phyloP scores from a whole-genome alignment of 2,329 filamentous ascomycete genomes.

The Eutypa lata region DNA sequence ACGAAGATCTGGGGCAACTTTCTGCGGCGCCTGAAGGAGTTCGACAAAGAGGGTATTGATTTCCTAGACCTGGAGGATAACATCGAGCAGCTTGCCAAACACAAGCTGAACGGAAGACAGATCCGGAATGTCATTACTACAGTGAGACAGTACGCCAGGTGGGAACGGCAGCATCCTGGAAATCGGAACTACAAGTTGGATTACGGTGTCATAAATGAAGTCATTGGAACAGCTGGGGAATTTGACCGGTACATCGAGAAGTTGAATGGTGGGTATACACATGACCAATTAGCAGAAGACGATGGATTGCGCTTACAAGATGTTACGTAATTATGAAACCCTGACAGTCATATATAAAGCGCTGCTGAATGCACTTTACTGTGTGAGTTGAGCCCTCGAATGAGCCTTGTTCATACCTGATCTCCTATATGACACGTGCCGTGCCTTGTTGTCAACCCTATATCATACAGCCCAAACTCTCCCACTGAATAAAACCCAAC shows the following conservation, averaged over 20 bases:
- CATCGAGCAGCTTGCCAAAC: not conserved
- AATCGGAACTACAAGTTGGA: not conserved
- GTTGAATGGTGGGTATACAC: not conserved
- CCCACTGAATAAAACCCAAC: too few relatives aligned
- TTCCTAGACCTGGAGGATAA: not conserved
- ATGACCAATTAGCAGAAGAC: not conserved
- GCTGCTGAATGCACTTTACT: too few relatives aligned
- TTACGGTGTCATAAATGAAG: slow-evolving; percentile 3
- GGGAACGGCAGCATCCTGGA: slow-evolving; percentile 2
- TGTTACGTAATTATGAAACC: not conserved
- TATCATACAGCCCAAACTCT: too few relatives aligned
- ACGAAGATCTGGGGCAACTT: too few relatives aligned
- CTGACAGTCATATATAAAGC: too few relatives aligned
- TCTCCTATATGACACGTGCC: too few relatives aligned
- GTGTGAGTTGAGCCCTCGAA: too few relatives aligned
- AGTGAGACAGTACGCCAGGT: slow-evolving; percentile 19
- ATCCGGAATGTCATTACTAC: slow-evolving; percentile 34
- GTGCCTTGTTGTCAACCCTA: too few relatives aligned
- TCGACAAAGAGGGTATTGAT: too few relatives aligned
- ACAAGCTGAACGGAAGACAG: slow-evolving; percentile 32
- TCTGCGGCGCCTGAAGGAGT: too few relatives aligned
- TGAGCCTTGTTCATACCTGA: too few relatives aligned
- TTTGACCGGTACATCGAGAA: slow-evolving; percentile 5
- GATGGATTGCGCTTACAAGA: not conserved
- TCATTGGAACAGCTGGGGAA: slow-evolving; percentile 3